Base-by-base conservation (phyloP, 768 basidiomycete species). In the Steccherinum ochraceum region DNA sequence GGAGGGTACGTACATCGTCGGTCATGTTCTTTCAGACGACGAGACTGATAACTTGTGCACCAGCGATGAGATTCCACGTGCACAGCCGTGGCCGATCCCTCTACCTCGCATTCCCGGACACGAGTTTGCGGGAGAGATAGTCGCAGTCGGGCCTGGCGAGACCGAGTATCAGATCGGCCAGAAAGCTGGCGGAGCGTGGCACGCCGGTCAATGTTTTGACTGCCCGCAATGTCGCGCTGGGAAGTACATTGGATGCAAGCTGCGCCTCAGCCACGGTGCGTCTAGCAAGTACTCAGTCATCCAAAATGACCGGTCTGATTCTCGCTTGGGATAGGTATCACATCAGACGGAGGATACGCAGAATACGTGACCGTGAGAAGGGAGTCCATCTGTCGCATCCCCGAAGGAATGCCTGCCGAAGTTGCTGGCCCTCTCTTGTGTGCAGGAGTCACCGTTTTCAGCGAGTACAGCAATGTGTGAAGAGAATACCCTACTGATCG, bases 401-500 rank as follows among this genome's bases (percentile, higher is more conserved):
- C 64, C 13, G 56, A 57, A 20, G 55, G 63, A 24, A 56, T 57
- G 45, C 61, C 59, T 23, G 59, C 62, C 19, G 62, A 66, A 52
- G 58, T 57, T 2, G 67, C 62, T 4, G 41, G n/a, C 11, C 60
- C 61, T 1, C 54, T 71, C 2, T 54, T 69, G 5, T 72, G 69
- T 45, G 69, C 67, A 12, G 71, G 67, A 20, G 64, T 70, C 13
- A 72, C 72, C 7, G 62, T 61, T 21, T 73, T 65, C 63, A 65
- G 69, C 46, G 51, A 18, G 35, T 48, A 3, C n/a, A n/a, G n/a
- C n/a, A n/a, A n/a, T n/a, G n/a, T n/a, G n/a, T n/a, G n/a, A n/a
- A n/a, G n/a, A n/a, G n/a, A n/a, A n/a, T n/a, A n/a, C n/a, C n/a
- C n/a, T n/a, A n/a, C n/a, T n/a, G n/a, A n/a, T n/a, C n/a, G n/a